Conservation (phyloP, 306 rosid species). For the Echinosophora koreensis region DNA sequence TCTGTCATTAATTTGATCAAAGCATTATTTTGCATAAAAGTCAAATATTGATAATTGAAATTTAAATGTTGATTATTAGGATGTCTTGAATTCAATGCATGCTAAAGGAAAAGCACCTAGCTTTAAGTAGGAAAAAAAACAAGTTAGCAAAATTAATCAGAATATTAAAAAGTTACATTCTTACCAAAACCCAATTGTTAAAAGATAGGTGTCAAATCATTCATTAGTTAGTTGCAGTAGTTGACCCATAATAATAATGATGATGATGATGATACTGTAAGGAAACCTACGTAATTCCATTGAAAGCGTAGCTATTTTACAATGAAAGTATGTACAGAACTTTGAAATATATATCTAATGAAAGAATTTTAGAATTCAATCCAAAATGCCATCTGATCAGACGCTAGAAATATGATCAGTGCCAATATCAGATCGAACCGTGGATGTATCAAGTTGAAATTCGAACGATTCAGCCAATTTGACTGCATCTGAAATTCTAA, state of each 20-base stretch:
- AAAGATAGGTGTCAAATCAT: neutral
- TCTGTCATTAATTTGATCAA: neutral
- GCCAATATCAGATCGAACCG: conserved; percentile 65
- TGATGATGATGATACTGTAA: neutral
- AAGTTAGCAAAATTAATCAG: too few relatives aligned
- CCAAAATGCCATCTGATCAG: conserved; percentile 43
- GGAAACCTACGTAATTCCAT: conserved; percentile 41
- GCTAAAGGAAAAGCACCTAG: too few relatives aligned
- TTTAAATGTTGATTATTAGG: neutral
- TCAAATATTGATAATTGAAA: neutral
- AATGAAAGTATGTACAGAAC: conserved; percentile 46
- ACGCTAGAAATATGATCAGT: conserved; percentile 81
- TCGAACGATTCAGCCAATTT: conserved; percentile 72
- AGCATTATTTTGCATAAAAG: neutral
- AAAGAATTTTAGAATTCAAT: conserved; percentile 47
- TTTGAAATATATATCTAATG: conserved; percentile 41
- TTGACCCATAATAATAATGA: neutral
- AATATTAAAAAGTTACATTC: too few relatives aligned
- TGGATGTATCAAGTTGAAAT: conserved; percentile 52
- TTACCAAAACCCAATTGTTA: too few relatives aligned
- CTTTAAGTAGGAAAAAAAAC: too few relatives aligned
- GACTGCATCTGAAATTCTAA: conserved; percentile 79
- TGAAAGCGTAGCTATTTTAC: conserved; percentile 34
- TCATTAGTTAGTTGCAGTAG: neutral
- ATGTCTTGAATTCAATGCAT: neutral